Conservation (phyloP, 2,329 filamentous ascomycete genomes). For the Talaromyces sp. region DNA sequence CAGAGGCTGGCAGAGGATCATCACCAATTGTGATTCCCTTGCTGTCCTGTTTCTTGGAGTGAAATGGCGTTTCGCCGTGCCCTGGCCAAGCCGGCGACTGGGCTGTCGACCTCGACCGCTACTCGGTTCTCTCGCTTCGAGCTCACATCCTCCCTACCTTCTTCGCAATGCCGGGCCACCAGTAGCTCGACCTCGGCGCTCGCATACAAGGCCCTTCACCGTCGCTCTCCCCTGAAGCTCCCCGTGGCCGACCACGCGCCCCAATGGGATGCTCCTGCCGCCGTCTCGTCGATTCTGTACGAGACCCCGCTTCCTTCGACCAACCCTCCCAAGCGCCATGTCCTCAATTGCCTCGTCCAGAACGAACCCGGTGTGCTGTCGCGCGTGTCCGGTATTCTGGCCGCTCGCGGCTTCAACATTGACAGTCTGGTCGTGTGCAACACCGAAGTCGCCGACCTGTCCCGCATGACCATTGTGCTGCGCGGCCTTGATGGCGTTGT, state of each 20-base stretch:
- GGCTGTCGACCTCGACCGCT: slow-evolving; percentile 21
- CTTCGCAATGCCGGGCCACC: slow-evolving; percentile 23
- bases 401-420: slow-evolving; percentile 97
- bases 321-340: slow-evolving; percentile 83
- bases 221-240: slow-evolving; percentile 79
- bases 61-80: slow-evolving; percentile 36
- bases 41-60: background rate
- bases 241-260: slow-evolving; percentile 69
- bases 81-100: slow-evolving; percentile 29
- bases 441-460: slow-evolving; percentile 94
- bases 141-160: background rate
- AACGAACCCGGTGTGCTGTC: slow-evolving; percentile 98
- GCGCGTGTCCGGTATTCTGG: slow-evolving; percentile 91
- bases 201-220: slow-evolving; percentile 94
- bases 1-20: slow-evolving; percentile 1
- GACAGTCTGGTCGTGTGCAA: slow-evolving; percentile 97
- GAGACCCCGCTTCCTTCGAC: slow-evolving; percentile 84
- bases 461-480: slow-evolving; percentile 97
- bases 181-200: slow-evolving; percentile 79
- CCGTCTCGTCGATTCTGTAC: slow-evolving; percentile 97
- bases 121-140: slow-evolving; percentile 25
- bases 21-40: slow-evolving; percentile 8
- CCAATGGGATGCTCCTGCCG: slow-evolving; percentile 83
- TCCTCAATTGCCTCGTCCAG: slow-evolving; percentile 97
- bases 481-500: slow-evolving; percentile 95